Evolutionary conservation across 1,284 basidiomycete species (phyloP).

Genomic region (Moniliophthora roreri): DNA sequence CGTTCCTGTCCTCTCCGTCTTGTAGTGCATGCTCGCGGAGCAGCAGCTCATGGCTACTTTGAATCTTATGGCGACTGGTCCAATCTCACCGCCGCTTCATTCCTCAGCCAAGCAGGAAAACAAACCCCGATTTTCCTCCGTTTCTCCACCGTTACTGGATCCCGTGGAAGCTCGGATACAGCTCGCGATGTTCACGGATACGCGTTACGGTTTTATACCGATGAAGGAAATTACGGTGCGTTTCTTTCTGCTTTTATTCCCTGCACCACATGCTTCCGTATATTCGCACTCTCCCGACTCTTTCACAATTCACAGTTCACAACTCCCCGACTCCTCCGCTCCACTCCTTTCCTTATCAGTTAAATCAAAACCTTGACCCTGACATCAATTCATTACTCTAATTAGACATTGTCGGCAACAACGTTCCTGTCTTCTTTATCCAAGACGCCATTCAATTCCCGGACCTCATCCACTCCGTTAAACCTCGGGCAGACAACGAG

Average conservation of each 20-base stretch:
- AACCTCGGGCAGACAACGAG: slow-evolving; percentile 9
- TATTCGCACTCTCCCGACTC: no score
- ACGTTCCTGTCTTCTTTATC: background rate
- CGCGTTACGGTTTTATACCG: slow-evolving; percentile 9
- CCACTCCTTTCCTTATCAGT: no score
- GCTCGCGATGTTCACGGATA: slow-evolving; percentile 18
- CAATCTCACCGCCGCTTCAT: slow-evolving; percentile 12
- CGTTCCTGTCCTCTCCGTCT: no score
- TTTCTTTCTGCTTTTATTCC: background rate
- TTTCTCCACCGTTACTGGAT: slow-evolving; percentile 18
- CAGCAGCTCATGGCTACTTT: slow-evolving; percentile 22
- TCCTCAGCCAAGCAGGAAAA: slow-evolving; percentile 16
- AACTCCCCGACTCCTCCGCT: no score
- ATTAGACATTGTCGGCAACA: slow-evolving; percentile 11
- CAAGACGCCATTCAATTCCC: slow-evolving; percentile 12
- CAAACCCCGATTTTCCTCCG: slow-evolving; percentile 18
- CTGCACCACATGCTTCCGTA: no score
- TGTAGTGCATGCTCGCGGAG: slow-evolving; percentile 21
- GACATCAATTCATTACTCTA: no score
- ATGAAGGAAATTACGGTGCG: slow-evolving; percentile 12
- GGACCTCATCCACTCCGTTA: slow-evolving; percentile 8
- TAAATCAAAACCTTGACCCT: no score
- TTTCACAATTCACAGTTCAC: no score
- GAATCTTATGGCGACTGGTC: slow-evolving; percentile 19
- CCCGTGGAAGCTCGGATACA: slow-evolving; percentile 16